A percentile compares a stretch with the other conserved stretches of the same genome.
phyloP scores from a whole-genome alignment of 2,329 filamentous ascomycete species.

The Apiospora koreana region DNA sequence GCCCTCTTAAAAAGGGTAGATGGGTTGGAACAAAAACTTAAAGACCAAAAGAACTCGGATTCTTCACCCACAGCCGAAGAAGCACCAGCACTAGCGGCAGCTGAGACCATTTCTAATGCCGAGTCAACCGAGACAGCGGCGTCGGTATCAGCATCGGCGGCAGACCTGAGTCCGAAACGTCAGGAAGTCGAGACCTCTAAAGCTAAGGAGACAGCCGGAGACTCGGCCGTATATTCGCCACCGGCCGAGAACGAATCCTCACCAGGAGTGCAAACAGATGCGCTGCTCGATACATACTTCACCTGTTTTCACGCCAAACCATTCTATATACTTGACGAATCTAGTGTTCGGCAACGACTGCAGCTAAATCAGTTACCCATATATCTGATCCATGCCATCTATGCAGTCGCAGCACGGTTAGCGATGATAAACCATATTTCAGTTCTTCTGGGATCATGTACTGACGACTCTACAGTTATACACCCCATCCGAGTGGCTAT shows the following conservation, averaged over 20 bases:
- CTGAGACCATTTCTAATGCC: slow-evolving; percentile 25
- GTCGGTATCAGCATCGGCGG: slow-evolving; percentile 25
- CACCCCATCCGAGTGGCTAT: slow-evolving; percentile 66
- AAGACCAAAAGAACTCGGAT: slow-evolving; percentile 60
- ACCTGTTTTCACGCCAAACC: slow-evolving; percentile 77
- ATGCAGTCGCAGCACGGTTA: slow-evolving; percentile 64
- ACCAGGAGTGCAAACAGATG: slow-evolving; percentile 52
- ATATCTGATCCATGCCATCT: slow-evolving; percentile 58
- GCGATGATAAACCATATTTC: slow-evolving; percentile 19
- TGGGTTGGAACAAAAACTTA: slow-evolving; percentile 77
- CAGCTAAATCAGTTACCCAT: slow-evolving; percentile 66
- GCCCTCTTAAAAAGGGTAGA: slow-evolving; percentile 83
- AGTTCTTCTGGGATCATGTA: slow-evolving; percentile 11
- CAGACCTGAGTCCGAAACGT: slow-evolving; percentile 42
- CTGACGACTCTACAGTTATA: slow-evolving; percentile 56
- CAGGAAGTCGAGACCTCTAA: slow-evolving; percentile 37
- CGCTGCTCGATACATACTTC: slow-evolving; percentile 78
- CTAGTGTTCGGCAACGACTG: slow-evolving; percentile 69
- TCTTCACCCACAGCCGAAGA: slow-evolving; percentile 40
- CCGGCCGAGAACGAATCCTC: slow-evolving; percentile 45
- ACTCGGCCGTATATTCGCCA: slow-evolving; percentile 46
- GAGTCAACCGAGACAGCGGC: slow-evolving; percentile 20
- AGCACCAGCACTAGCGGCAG: slow-evolving; percentile 21
- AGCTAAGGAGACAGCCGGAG: slow-evolving; percentile 33
- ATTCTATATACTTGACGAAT: slow-evolving; percentile 79